Percentiles rank a stretch among this genome's conserved stretches.
Evolutionary conservation across 306 rosid species (phyloP).

Genomic region (Crataegus laevigata): DNA sequence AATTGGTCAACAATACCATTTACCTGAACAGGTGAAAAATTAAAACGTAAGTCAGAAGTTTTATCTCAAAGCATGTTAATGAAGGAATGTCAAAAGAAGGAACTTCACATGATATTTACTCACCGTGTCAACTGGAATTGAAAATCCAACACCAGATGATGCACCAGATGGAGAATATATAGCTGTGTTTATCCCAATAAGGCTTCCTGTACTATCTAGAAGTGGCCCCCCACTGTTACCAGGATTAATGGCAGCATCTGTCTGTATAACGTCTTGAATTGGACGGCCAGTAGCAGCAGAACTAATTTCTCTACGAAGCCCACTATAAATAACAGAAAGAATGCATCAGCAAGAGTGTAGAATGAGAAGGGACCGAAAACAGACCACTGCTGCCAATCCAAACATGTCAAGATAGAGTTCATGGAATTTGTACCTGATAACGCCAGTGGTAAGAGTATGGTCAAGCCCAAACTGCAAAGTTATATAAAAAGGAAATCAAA

Average conservation of each 20-base stretch:
- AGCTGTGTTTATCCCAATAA: conserved; percentile 94
- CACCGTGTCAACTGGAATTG: conserved; percentile 96
- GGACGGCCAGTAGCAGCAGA: conserved; percentile 99
- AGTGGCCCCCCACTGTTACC: conserved; percentile 99
- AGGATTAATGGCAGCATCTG: conserved; percentile 99
- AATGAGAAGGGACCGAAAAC: not conserved
- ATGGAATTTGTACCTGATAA: conserved; percentile 59
- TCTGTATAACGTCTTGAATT: conserved; percentile 97
- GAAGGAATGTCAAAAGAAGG: conserved; percentile 1
- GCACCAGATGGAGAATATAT: conserved; percentile 98
- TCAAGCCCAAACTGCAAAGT: conserved; percentile 93
- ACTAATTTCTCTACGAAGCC: conserved; percentile 97
- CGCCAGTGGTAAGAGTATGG: conserved; percentile 94
- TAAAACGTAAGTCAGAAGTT: not conserved
- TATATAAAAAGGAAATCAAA: conserved; percentile 4
- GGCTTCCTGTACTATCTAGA: conserved; percentile 90
- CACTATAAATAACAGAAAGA: conserved; percentile 38
- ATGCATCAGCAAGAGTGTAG: conserved; percentile 6
- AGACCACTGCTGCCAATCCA: not conserved
- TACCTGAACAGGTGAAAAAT: conserved; percentile 43
- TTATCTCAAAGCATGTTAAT: not conserved
- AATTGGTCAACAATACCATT: conserved; percentile 93
- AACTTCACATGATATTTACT: conserved; percentile 25
- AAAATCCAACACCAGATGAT: conserved; percentile 96
- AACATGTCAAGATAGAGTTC: not conserved